Conservation (phyloP, 176 grass and related monocot genomes). For the Aegilops bicornis region DNA sequence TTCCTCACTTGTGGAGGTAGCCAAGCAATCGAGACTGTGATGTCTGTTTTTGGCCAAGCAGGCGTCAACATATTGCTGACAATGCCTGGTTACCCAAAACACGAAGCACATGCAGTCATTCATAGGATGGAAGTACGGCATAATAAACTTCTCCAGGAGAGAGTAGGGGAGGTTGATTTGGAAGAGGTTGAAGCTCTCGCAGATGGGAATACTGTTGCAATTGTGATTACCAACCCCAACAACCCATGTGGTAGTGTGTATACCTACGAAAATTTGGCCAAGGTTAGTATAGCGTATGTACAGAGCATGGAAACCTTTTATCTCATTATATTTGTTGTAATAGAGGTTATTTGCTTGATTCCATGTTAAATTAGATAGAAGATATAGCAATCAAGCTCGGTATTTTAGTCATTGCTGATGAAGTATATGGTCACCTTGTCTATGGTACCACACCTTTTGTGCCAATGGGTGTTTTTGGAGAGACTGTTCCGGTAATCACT, state of each 20-base stretch:
- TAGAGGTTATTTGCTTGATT: background rate
- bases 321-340: background rate
- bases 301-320: background rate
- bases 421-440: conserved; percentile 61
- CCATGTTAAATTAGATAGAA: conserved; percentile 42
- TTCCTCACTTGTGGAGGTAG: conserved; percentile 58
- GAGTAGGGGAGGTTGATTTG: conserved; percentile 63
- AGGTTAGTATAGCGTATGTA: conserved; percentile 34
- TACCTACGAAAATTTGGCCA: conserved; percentile 46
- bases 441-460: conserved; percentile 70
- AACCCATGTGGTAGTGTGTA: conserved; percentile 77
- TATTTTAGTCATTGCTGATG: conserved; percentile 71
- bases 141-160: conserved; percentile 53
- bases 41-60: conserved; percentile 47
- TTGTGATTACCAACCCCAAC: conserved; percentile 61
- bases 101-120: conserved; percentile 44
- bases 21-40: conserved; percentile 64
- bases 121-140: conserved; percentile 45
- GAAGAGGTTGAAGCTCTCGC: conserved; percentile 54
- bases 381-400: conserved; percentile 61
- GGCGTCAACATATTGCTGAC: conserved; percentile 66
- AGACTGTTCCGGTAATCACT: conserved; percentile 58
- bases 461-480: conserved; percentile 61
- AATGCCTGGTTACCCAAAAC: conserved; percentile 53
- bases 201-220: conserved; percentile 70